A percentile compares a stretch with the other conserved stretches of the same genome.
phyloP scores from a whole-genome alignment of 108 stramenopile species.

The Nitzschia palea region DNA sequence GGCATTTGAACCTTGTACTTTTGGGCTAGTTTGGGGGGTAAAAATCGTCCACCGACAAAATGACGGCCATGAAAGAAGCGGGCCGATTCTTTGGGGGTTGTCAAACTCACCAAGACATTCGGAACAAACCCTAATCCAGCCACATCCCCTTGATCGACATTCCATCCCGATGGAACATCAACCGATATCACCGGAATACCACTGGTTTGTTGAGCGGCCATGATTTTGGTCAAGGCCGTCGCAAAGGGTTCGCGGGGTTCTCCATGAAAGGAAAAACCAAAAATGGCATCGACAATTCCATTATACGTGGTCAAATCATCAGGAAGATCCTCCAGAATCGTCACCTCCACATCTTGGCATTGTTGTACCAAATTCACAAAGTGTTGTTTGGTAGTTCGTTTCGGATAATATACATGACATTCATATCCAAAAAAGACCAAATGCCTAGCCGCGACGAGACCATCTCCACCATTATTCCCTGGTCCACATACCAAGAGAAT shows the following conservation, averaged over 20 bases:
- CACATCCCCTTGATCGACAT: slow-evolving; percentile 76
- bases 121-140: slow-evolving; percentile 62
- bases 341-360: slow-evolving; percentile 80
- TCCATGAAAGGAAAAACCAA: slow-evolving; percentile 95
- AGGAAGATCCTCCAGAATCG: slow-evolving; percentile 66
- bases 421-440: slow-evolving; percentile 89
- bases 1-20: slow-evolving; percentile 88
- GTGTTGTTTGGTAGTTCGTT: slow-evolving; percentile 41
- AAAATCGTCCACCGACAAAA: slow-evolving; percentile 93
- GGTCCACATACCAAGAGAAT: slow-evolving; percentile 86
- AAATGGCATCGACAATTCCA: slow-evolving; percentile 93
- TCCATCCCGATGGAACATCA: slow-evolving; percentile 97
- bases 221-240: slow-evolving; percentile 64
- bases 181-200: slow-evolving; percentile 71
- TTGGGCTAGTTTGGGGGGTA: slow-evolving; percentile 76
- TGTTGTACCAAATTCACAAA: slow-evolving; percentile 86
- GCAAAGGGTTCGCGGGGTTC: slow-evolving; percentile 89
- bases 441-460: slow-evolving; percentile 97
- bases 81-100: slow-evolving; percentile 88
- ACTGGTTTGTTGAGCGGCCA: slow-evolving; percentile 27
- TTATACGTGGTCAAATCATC: slow-evolving; percentile 2
- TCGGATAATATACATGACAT: slow-evolving; percentile 89
- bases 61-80: slow-evolving; percentile 79
- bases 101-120: slow-evolving; percentile 86
- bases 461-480: slow-evolving; percentile 99